Conservation (phyloP, 305 asterid genomes). For the Nicotiana rustica region DNA sequence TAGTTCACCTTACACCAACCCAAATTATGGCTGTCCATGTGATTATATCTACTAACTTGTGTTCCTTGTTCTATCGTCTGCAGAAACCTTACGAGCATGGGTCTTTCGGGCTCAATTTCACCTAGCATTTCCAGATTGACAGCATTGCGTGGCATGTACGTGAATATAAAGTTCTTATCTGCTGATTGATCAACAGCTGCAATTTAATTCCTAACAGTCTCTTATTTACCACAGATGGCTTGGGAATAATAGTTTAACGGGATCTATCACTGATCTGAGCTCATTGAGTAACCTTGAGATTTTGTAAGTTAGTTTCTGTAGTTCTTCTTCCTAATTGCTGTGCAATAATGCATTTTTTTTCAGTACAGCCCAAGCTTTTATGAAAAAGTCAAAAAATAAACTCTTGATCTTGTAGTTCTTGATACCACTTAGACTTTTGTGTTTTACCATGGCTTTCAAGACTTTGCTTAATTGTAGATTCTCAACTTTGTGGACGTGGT, state of each 20-base stretch:
- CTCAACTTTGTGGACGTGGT: neutral
- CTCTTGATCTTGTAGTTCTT: neutral
- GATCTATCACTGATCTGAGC: constrained; percentile 78
- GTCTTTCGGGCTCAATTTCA: constrained; percentile 74
- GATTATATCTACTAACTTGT: constrained; percentile 17
- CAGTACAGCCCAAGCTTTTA: neutral
- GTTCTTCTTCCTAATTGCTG: neutral
- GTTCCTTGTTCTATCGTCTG: constrained; percentile 25
- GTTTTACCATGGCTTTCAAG: neutral
- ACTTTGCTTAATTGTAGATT: neutral
- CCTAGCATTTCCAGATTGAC: constrained; percentile 70
- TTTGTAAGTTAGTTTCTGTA: constrained; percentile 61
- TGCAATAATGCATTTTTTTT: neutral
- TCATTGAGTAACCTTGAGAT: constrained; percentile 62
- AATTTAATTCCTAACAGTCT: constrained; percentile 34
- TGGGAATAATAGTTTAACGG: constrained; percentile 76
- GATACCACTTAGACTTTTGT: neutral
- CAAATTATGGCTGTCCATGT: neutral
- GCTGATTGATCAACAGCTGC: constrained; percentile 4
- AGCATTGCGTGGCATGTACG: constrained; percentile 80
- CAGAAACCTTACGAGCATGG: constrained; percentile 81
- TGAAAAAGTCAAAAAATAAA: neutral
- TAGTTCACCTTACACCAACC: neutral
- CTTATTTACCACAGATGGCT: constrained; percentile 61
- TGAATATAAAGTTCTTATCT: constrained; percentile 35